Conservation (phyloP, 2,329 filamentous ascomycete genomes). For the Lachnellula subtilissima region DNA sequence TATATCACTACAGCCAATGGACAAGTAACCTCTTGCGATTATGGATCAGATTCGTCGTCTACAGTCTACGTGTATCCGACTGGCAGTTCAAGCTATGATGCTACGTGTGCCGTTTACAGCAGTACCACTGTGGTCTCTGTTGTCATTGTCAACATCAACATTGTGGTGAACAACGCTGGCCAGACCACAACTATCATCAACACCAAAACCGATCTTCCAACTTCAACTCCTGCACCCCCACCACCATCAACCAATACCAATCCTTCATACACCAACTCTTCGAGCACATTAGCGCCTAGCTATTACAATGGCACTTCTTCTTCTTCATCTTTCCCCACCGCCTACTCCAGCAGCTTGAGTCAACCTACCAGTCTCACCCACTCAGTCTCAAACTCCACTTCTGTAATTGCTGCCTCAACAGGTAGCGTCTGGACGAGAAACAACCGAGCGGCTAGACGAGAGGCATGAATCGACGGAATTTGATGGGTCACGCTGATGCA, state of each 20-base stretch:
- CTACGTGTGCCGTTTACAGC: constrained; percentile 1
- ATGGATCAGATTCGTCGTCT: not conserved
- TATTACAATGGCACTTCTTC: not conserved
- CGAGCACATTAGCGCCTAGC: not conserved
- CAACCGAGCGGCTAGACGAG: too few relatives aligned
- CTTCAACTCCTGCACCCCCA: constrained; percentile 5
- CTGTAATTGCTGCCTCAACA: too few relatives aligned
- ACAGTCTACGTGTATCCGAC: constrained; percentile 5
- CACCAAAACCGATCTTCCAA: constrained; percentile 5
- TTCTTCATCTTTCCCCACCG: not conserved
- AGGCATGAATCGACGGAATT: too few relatives aligned
- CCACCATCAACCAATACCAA: not conserved
- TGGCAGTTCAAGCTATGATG: constrained; percentile 1
- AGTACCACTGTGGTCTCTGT: constrained; percentile 3
- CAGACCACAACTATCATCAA: not conserved
- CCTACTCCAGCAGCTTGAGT: not conserved
- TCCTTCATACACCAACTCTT: not conserved
- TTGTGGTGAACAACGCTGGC: constrained; percentile 5
- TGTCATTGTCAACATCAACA: constrained; percentile 4
- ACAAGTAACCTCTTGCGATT: constrained; percentile 5
- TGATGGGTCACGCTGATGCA: too few relatives aligned
- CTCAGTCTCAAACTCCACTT: not conserved
- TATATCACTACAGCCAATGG: not conserved
- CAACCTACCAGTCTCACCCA: too few relatives aligned
- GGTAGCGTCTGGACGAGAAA: too few relatives aligned